Conservation (phyloP, 2,329 filamentous ascomycete genomes). For the Mycocentrospora acerina region DNA sequence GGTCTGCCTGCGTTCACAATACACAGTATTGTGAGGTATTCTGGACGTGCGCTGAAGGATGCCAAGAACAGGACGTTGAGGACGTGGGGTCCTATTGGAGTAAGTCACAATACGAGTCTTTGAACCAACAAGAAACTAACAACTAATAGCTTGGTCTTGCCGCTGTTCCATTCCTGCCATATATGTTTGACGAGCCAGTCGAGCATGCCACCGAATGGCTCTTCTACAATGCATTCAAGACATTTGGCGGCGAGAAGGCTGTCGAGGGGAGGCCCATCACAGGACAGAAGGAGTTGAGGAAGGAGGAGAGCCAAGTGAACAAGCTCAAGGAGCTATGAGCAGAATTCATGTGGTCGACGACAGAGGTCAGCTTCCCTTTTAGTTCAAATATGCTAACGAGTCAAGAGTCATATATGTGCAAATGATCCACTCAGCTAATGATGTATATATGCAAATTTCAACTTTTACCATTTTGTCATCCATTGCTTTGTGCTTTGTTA, state of each 20-base stretch:
- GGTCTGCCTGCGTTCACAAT: constrained; percentile 91
- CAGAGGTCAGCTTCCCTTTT: no score
- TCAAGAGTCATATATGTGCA: background rate
- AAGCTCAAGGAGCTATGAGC: constrained; percentile 44
- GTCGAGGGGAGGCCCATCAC: constrained; percentile 48
- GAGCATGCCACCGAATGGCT: constrained; percentile 88
- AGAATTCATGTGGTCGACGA: background rate
- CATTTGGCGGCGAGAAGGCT: constrained; percentile 66
- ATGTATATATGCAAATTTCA: background rate
- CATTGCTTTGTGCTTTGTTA: no score
- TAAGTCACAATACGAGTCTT: constrained; percentile 51
- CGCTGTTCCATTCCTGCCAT: constrained; percentile 77
- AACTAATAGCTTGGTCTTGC: constrained; percentile 57
- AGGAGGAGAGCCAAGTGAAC: constrained; percentile 32
- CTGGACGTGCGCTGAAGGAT: constrained; percentile 80
- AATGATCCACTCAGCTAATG: no score
- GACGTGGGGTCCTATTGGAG: constrained; percentile 88
- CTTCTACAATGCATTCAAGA: constrained; percentile 80
- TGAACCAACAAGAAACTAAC: constrained; percentile 4
- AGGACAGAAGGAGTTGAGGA: constrained; percentile 41
- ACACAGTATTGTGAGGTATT: constrained; percentile 88
- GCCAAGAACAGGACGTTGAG: constrained; percentile 73
- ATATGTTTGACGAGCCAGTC: constrained; percentile 86
- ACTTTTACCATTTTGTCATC: background rate
- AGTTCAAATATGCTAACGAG: no score